A percentile compares a stretch with the other conserved stretches of the same genome.
phyloP scores from a whole-genome alignment of 2,329 filamentous ascomycete genomes.

The Nemania sp. region DNA sequence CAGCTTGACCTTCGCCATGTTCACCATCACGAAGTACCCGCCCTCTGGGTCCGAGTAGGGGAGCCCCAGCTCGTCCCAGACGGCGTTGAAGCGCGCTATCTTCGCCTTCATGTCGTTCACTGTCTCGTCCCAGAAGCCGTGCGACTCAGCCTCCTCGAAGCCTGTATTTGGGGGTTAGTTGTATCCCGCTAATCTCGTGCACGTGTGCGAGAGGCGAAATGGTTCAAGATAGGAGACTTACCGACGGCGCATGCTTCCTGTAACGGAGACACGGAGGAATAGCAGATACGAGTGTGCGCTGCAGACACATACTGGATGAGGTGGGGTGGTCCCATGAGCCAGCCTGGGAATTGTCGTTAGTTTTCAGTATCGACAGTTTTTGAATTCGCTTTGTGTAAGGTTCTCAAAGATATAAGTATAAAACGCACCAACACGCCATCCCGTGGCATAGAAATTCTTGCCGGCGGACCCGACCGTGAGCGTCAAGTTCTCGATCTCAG shows the following conservation, averaged over 20 bases:
- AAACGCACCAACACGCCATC: constrained; percentile 77
- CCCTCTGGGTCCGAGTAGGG: constrained; percentile 92
- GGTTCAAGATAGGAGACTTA: constrained; percentile 33
- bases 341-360: constrained; percentile 55
- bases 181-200: constrained; percentile 2
- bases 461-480: constrained; percentile 93
- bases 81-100: constrained; percentile 81
- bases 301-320: constrained; percentile 89
- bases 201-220: background rate
- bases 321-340: constrained; percentile 86
- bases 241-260: constrained; percentile 92
- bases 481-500: constrained; percentile 84
- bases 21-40: constrained; percentile 95
- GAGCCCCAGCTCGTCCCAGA: constrained; percentile 74
- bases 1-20: constrained; percentile 84
- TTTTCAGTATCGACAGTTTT: background rate
- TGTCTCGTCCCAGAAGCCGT: constrained; percentile 85
- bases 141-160: constrained; percentile 83
- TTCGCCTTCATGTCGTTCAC: constrained; percentile 88
- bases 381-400: background rate
- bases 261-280: constrained; percentile 86
- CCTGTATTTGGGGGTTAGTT: constrained; percentile 42
- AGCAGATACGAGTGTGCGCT: constrained; percentile 95
- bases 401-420: background rate
- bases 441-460: constrained; percentile 98